Conservation (phyloP, 116 monocot species). For the Zostera marina region DNA sequence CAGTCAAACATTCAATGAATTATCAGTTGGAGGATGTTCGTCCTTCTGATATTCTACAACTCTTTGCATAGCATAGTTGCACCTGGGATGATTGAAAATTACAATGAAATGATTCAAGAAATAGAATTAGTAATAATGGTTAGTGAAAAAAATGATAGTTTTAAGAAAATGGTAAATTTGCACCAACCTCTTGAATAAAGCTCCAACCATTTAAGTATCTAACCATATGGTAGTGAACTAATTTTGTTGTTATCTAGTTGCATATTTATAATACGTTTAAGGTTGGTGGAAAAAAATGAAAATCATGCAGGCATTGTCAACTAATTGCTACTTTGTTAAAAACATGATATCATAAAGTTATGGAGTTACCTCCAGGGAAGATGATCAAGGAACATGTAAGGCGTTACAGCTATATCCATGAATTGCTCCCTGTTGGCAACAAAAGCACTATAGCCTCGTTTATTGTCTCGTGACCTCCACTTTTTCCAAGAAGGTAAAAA, state of each 20-base stretch:
- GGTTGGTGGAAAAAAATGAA: too few species aligned
- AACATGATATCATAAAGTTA: background rate
- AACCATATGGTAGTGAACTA: too few species aligned
- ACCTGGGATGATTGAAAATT: slow-evolving; percentile 26
- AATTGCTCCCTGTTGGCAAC: slow-evolving; percentile 64
- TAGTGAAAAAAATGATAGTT: too few species aligned
- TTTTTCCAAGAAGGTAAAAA: slow-evolving; percentile 43
- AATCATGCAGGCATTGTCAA: background rate
- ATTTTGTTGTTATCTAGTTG: too few species aligned
- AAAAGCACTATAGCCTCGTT: slow-evolving; percentile 40
- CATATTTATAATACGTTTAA: too few species aligned
- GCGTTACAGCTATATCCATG: slow-evolving; percentile 61
- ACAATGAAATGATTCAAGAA: too few species aligned
- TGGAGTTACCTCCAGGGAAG: slow-evolving; percentile 93
- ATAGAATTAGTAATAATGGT: too few species aligned
- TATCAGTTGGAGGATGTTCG: slow-evolving; percentile 9
- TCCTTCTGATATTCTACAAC: slow-evolving; percentile 31
- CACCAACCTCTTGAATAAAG: too few species aligned
- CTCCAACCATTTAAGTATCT: too few species aligned
- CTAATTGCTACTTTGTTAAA: background rate
- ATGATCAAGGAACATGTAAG: slow-evolving; percentile 96
- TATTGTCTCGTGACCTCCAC: slow-evolving; percentile 25
- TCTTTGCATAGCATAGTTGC: slow-evolving; percentile 62
- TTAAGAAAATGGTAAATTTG: too few species aligned
- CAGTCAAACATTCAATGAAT: slow-evolving; percentile 12